Conservation (phyloP, 305 asterid genomes). For the Lippia alba region DNA sequence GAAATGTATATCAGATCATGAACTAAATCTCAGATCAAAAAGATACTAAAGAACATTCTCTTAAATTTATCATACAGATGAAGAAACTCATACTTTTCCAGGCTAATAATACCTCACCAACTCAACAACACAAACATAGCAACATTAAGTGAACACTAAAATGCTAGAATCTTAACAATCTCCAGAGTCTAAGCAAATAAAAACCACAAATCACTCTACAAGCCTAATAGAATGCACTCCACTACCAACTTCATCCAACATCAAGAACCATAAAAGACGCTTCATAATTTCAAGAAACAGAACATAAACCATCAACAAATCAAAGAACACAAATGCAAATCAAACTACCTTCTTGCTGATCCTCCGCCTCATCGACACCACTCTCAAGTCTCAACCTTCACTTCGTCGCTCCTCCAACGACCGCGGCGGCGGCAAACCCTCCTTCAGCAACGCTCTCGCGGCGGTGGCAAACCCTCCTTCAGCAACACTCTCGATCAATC, state of each 20-base stretch:
- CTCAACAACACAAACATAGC: background rate
- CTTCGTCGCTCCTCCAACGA: slow-evolving; percentile 31
- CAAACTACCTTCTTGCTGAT: slow-evolving; percentile 49
- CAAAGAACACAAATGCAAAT: background rate
- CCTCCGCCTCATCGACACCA: slow-evolving; percentile 39
- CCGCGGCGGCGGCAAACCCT: no score
- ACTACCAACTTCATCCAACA: background rate
- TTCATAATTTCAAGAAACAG: background rate
- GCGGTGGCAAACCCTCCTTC: slow-evolving; percentile 52
- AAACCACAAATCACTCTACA: background rate
- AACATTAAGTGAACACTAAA: background rate
- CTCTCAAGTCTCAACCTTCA: slow-evolving; percentile 16
- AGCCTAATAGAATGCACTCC: background rate
- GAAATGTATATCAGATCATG: background rate
- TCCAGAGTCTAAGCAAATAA: background rate
- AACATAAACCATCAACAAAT: background rate
- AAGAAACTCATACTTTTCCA: background rate
- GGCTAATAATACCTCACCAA: background rate
- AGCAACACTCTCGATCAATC: slow-evolving; percentile 84
- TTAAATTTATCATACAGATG: background rate
- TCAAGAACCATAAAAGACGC: background rate
- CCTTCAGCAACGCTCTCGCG: background rate
- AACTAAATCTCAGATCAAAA: background rate
- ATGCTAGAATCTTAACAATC: slow-evolving; percentile 20
- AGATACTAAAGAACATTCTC: no score